phyloP scores from a whole-genome alignment of 2,329 filamentous ascomycete species.

The Penicillium sp. region DNA sequence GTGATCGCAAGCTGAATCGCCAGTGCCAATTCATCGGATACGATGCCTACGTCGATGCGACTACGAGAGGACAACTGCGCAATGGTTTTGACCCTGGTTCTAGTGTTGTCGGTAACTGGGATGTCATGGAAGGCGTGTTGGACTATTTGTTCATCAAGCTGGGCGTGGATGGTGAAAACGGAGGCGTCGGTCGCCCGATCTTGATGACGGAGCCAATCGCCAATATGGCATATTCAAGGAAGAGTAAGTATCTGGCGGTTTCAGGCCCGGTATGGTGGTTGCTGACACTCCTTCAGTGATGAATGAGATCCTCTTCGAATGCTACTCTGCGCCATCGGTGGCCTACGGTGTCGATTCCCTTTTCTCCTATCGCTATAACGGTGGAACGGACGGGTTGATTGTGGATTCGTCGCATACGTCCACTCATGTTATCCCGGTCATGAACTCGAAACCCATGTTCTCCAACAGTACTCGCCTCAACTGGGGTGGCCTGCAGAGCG shows the following conservation, averaged over 20 bases:
- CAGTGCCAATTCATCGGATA: slow-evolving; percentile 89
- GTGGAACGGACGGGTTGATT: slow-evolving; percentile 80
- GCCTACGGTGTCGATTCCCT: slow-evolving; percentile 95
- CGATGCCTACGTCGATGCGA: slow-evolving; percentile 93
- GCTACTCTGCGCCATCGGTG: slow-evolving; percentile 84
- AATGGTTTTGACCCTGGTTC: slow-evolving; percentile 88
- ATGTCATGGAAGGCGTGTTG: slow-evolving; percentile 90
- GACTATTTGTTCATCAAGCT: slow-evolving; percentile 95
- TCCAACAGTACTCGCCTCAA: slow-evolving; percentile 85
- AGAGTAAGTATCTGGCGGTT: slow-evolving; percentile 59
- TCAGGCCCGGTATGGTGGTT: background rate
- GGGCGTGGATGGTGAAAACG: slow-evolving; percentile 72
- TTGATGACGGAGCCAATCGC: slow-evolving; percentile 96
- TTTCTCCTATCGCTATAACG: slow-evolving; percentile 92
- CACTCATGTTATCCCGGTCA: slow-evolving; percentile 91
- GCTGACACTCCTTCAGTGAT: slow-evolving; percentile 62
- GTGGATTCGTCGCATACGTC: slow-evolving; percentile 90
- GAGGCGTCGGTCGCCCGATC: slow-evolving; percentile 77
- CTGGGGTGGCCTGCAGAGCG: slow-evolving; percentile 88
- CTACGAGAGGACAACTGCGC: slow-evolving; percentile 83
- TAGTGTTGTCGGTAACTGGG: slow-evolving; percentile 94
- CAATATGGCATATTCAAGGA: slow-evolving; percentile 82
- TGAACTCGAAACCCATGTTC: slow-evolving; percentile 79
- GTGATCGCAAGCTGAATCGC: slow-evolving; percentile 87
- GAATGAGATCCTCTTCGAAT: slow-evolving; percentile 97